A percentile compares a stretch with the other conserved stretches of the same genome.
phyloP scores from a whole-genome alignment of 805 yeast genomes.

The Barnettozyma californica region DNA sequence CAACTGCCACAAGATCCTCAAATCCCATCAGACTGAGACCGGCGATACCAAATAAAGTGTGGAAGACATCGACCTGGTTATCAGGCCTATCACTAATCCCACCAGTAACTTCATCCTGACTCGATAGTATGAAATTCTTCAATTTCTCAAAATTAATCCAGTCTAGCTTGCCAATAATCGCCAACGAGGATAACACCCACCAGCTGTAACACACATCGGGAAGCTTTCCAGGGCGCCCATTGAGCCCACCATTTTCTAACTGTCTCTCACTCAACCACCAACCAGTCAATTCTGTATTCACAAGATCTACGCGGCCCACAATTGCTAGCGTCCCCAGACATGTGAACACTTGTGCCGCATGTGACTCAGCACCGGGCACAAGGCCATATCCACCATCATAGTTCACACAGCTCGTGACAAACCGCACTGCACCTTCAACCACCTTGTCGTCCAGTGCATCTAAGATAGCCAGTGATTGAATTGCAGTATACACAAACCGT shows the following conservation, averaged over 20 bases:
- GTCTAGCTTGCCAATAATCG: conserved; percentile 57
- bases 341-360: conserved; percentile 87
- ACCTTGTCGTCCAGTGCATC: conserved; percentile 53
- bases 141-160: conserved; percentile 74
- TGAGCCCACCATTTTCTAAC: conserved; percentile 78
- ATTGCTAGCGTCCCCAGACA: conserved; percentile 80
- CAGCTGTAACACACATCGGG: conserved; percentile 98
- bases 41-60: conserved; percentile 84
- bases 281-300: conserved; percentile 44
- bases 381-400: conserved; percentile 96
- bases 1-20: conserved; percentile 55
- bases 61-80: conserved; percentile 89
- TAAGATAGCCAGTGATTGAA: conserved; percentile 66
- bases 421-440: conserved; percentile 59
- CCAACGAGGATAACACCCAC: conserved; percentile 87
- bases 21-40: conserved; percentile 76
- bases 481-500: conserved; percentile 79
- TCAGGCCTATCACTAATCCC: conserved; percentile 92
- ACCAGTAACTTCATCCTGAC: conserved; percentile 77
- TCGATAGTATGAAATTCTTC: conserved; percentile 58
- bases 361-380: conserved; percentile 92
- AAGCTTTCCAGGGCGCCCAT: conserved; percentile 92
- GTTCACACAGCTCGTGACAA: conserved; percentile 67
- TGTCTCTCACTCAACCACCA: conserved; percentile 95
- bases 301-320: conserved; percentile 46